Evolutionary conservation across 495 filamentous ascomycete genomes (phyloP).

Genomic region (Letharia columbiana): DNA sequence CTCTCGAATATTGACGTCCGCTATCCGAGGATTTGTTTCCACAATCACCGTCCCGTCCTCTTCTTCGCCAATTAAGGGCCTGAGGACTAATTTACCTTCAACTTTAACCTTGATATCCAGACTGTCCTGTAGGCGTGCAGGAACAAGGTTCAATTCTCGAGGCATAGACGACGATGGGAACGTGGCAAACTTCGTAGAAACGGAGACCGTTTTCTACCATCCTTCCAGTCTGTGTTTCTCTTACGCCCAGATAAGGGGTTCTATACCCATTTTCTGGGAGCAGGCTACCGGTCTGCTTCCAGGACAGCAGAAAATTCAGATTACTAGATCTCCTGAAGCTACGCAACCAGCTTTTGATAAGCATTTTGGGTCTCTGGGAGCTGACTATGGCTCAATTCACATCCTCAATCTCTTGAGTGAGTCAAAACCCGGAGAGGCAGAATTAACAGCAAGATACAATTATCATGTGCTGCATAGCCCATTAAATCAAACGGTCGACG

Average conservation of each 20-base stretch:
- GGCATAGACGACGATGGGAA: conserved; percentile 97
- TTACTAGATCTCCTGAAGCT: conserved; percentile 82
- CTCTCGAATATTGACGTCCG: conserved; percentile 83
- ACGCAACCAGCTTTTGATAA: conserved; percentile 93
- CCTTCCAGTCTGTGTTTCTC: conserved; percentile 74
- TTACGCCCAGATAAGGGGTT: conserved; percentile 85
- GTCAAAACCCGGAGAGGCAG: conserved; percentile 71
- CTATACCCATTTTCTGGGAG: conserved; percentile 95
- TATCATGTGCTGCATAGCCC: conserved; percentile 63
- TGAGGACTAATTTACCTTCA: conserved; percentile 63
- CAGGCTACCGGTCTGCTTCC: conserved; percentile 81
- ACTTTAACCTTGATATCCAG: conserved; percentile 83
- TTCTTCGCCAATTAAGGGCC: conserved; percentile 30
- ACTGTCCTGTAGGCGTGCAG: conserved; percentile 82
- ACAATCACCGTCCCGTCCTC: conserved; percentile 74
- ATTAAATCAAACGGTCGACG: conserved; percentile 44
- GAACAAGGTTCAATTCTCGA: conserved; percentile 90
- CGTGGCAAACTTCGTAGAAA: conserved; percentile 86
- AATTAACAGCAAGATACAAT: conserved; percentile 70
- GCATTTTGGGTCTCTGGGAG: conserved; percentile 75
- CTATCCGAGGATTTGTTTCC: conserved; percentile 83
- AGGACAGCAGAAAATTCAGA: conserved; percentile 86
- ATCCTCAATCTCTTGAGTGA: conserved; percentile 87
- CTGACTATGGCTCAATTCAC: conserved; percentile 81
- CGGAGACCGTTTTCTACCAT: conserved; percentile 61